Base-by-base conservation (phyloP, 495 filamentous ascomycete species). In the Xylaria longipes region DNA sequence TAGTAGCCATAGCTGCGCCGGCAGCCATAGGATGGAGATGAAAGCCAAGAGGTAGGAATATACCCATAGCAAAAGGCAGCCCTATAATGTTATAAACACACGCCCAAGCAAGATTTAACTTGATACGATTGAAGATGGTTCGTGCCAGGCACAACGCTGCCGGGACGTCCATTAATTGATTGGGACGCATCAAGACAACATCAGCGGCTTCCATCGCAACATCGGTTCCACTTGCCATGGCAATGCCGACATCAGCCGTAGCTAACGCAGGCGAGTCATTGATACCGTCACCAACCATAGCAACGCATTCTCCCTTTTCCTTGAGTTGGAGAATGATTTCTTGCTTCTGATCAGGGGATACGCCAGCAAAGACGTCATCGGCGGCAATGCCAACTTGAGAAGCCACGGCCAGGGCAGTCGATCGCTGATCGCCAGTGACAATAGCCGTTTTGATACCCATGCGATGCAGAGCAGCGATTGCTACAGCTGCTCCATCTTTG, bases 241-340 rank as follows among this genome's bases (percentile, higher is more conserved):
- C 94, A 75, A 99, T 97, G 70, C 96, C 96, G 54, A 98, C 90
- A 71, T 94, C 89, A 37, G 96, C 94, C 2, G 94, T 97, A 20
- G 95, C 96, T 2, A 99, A 88, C 1, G 96, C 96, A 1, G 96
- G 96, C 0, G 95, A 98, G 84, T 99, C 96, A 80, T 99, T 99
- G 87, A 99, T 98, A 46, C 96, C 96, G 78, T 99, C 96, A 65
- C 96, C 96, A 29, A 98, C 96, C 96, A 99, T 98, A 74, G 94
- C 96, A 29, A 99, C 93, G 64, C 91, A 84, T 56, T 91, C 87
- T 71, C 94, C 94, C 3, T 80, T 72, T 0, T 83, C 84, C 81
- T 98, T 92, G 45, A 98, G 87, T 56, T 89, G 80, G 22, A 89
- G 87, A 79, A 99, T 88, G 76, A 98, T 97, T 33, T 84, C 83